Evolutionary conservation across 2,329 filamentous ascomycete species (phyloP), one percentile per base, ranked within the genome.

Genomic region (Penicillium sp.): DNA sequence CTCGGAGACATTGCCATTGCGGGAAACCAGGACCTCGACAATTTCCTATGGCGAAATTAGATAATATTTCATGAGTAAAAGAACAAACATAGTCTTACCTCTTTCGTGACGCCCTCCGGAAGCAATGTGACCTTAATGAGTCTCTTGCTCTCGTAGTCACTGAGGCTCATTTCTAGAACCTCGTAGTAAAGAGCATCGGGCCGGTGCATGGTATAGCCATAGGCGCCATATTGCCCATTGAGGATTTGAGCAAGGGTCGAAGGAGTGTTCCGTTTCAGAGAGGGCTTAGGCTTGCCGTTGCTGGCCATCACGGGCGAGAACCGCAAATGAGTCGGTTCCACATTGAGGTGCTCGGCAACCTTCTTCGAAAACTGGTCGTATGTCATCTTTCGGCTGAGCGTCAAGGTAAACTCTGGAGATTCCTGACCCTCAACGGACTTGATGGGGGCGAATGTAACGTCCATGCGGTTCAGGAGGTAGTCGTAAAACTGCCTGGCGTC

Each of bases 61-160:
- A 54, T 23, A n/a, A 34, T 26, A 9, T 16, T 16, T 39, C 22
- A 14, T 5, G 20, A 1, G 24, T 26, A 10, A 31, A 14, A 8
- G 6, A 3, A 44, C 34, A 23, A 9, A 3, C 32, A 27, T 28
- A 22, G 13, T 64, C 77, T 68, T 69, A 88, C 87, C 72, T 95
- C 90, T 74, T 96, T 97, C 9, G 82, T 82, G 52, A 97, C 85
- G 35, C 93, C 93, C 53, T 98, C 93, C 32, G 85, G 86, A 37
- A 98, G 74, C 82, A 86, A 91, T 1, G 77, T 87, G 39, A 98
- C 72, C 67, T 87, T 91, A 53, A 97, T 74, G 47, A 75, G 81
- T 74, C 94, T 96, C 74, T 95, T 93, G 46, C 87, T 93, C 63
- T 98, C 93, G 35, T 95, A 77, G 68, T 98, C 94, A 20, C 87